phyloP scores from a whole-genome alignment of 345 rosid genomes.

The Eucalyptus sideroxylon region DNA sequence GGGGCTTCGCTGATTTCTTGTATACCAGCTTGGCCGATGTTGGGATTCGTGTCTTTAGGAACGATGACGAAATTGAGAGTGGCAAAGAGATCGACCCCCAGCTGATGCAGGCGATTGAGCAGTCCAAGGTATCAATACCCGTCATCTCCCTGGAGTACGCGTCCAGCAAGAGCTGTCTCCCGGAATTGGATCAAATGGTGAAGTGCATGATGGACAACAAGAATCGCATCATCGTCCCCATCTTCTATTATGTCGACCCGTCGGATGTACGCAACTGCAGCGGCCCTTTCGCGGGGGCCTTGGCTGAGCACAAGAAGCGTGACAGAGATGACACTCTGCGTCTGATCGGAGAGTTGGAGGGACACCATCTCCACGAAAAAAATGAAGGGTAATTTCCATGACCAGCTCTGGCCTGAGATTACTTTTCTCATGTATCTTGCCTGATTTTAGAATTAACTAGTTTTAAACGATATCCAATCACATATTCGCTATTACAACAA shows the following conservation, averaged over 20 bases:
- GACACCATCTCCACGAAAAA: no score
- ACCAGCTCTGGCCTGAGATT: fast-evolving
- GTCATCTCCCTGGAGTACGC: background rate
- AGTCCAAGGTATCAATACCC: background rate
- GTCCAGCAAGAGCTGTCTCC: background rate
- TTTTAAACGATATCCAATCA: fast-evolving
- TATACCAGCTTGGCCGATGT: background rate
- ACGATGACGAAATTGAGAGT: fast-evolving
- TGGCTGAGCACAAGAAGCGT: fast-evolving
- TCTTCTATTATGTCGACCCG: fast-evolving
- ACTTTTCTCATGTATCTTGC: fast-evolving
- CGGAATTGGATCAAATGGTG: fast-evolving
- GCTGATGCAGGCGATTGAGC: background rate
- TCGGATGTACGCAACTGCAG: fast-evolving
- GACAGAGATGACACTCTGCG: no score
- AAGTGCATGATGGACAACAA: fast-evolving
- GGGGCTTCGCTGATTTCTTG: background rate
- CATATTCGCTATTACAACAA: fast-evolving
- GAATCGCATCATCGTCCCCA: no score
- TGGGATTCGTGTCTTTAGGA: fast-evolving
- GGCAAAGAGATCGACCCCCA: background rate
- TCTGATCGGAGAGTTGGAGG: no score
- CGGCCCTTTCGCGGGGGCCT: fast-evolving
- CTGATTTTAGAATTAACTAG: fast-evolving
- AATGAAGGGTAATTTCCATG: fast-evolving